A percentile compares a stretch with the other conserved stretches of the same genome.
These are phyloP conservation scores for Trametes meyenii DNA, from an alignment of 768 basidiomycete genomes.

Conservation along the genomic window DNA sequence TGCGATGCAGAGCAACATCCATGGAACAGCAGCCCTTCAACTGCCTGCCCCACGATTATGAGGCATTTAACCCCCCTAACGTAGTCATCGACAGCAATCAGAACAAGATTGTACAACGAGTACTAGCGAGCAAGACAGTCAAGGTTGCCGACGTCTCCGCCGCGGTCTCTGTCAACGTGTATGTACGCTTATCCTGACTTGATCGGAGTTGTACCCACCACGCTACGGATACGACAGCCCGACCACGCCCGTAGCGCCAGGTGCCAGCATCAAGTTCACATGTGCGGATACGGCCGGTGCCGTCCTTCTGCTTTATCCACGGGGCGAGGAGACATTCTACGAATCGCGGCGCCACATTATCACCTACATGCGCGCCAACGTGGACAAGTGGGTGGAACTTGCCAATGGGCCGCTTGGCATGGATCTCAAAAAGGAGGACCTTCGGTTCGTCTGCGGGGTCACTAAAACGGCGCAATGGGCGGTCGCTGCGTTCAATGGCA, in stretches of 20 bases:
- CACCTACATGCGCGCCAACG: neutral
- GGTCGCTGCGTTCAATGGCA: slow-evolving; percentile 1
- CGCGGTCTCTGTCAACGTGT: too few species aligned
- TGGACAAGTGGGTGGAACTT: neutral
- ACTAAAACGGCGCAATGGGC: slow-evolving; percentile 5
- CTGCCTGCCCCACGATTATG: too few species aligned
- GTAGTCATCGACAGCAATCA: too few species aligned
- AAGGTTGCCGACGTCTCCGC: too few species aligned
- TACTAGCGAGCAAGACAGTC: too few species aligned
- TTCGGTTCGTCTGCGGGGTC: slow-evolving; percentile 6
- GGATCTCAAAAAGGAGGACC: neutral
- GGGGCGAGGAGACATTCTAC: neutral
- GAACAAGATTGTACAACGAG: too few species aligned
- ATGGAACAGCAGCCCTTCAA: too few species aligned
- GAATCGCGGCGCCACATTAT: neutral
- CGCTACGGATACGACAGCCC: too few species aligned
- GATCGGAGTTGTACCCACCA: too few species aligned
- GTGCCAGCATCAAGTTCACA: neutral
- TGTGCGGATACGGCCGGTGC: slow-evolving; percentile 16
- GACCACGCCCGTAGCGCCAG: slow-evolving; percentile 2
- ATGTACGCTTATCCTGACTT: too few species aligned
- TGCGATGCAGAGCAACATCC: slow-evolving; percentile 6
- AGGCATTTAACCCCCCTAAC: too few species aligned
- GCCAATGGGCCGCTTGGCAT: slow-evolving; percentile 1
- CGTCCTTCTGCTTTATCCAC: slow-evolving; percentile 2